Base-by-base conservation (phyloP, 73 alveolate species). In the Diophrys appendiculata region DNA sequence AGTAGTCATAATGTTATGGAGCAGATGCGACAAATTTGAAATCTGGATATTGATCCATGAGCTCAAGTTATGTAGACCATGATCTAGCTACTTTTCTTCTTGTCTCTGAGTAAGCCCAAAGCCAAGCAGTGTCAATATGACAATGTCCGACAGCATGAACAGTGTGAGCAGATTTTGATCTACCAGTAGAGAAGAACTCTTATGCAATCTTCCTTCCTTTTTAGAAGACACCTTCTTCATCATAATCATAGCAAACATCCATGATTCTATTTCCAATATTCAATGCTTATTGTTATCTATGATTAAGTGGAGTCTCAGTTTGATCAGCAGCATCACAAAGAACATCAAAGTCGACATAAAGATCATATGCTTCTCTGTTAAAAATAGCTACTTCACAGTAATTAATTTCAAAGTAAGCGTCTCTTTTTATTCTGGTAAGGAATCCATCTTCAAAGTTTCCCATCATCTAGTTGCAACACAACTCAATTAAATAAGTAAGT, bases 91-190 rank as follows among this genome's bases (percentile, higher is more conserved):
- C 54, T 65, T 84, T 84, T 52, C 92, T 78, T 60, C 81, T 84
- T 1, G 92, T 84, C 54, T 84, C 87, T 64, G 80, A 70, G 71
- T 78, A 84, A n/a, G 87, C 84, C 92, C 92, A 84, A 30, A 84
- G 77, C 92, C 92, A 84, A 27, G 92, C 92, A 13, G 92, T 84
- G 34, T 84, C 92, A 1, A 84, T 84, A 70, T 84, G 92, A 60
- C 92, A 84, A 53, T 84, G 92, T 0, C 92, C 92, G 31, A 84
- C 84, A 29, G 88, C 84, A 80, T 33, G 67, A 23, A 77, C 74
- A 13, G 77, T 31, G 52, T 80, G 93, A 73, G 60, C 60, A 11
- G 60, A 43, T 5, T 18, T 43, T 43, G 60, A 43, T 43, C 76
- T 84, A 22, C 81, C 54, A 25, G 76, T 26, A 2, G 65, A 31